These are phyloP conservation scores for Nannochloropsis granulata DNA, from an alignment of 108 stramenopile genomes.

Conservation along the genomic window DNA sequence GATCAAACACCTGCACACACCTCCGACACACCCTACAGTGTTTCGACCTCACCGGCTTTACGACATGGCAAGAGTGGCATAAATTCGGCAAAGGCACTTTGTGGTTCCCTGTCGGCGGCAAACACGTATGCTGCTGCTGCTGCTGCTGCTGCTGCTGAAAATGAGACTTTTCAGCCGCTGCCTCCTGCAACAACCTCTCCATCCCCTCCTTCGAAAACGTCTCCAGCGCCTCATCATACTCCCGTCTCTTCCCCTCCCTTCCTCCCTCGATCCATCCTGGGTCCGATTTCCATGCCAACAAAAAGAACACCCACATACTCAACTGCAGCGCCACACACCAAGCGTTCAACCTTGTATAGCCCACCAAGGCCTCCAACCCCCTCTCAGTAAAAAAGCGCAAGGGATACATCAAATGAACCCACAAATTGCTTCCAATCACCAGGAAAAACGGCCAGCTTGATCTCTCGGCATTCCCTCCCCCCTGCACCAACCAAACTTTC, in stretches of 20 bases:
- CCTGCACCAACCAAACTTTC: conserved; percentile 8
- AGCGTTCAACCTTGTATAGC: conserved; percentile 15
- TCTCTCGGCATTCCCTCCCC: conserved; percentile 17
- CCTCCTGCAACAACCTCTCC: not conserved
- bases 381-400: not conserved
- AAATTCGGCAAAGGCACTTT: conserved; percentile 20
- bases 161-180: not conserved
- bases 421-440: conserved; percentile 37
- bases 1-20: conserved; percentile 90
- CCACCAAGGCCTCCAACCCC: not conserved
- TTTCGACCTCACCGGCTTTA: conserved; percentile 74
- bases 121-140: not conserved
- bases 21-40: conserved; percentile 65
- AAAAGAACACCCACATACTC: conserved; percentile 46
- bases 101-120: not conserved
- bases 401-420: conserved; percentile 40
- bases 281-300: conserved; percentile 46
- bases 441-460: conserved; percentile 57
- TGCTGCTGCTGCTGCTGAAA: not conserved
- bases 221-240: conserved; percentile 61
- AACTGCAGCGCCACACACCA: not conserved
- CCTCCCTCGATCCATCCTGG: conserved; percentile 49
- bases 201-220: conserved; percentile 41
- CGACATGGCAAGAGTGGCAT: conserved; percentile 90
- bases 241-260: conserved; percentile 21